phyloP scores from a whole-genome alignment of 129 eudicot species.

The Deinandra increscens region DNA sequence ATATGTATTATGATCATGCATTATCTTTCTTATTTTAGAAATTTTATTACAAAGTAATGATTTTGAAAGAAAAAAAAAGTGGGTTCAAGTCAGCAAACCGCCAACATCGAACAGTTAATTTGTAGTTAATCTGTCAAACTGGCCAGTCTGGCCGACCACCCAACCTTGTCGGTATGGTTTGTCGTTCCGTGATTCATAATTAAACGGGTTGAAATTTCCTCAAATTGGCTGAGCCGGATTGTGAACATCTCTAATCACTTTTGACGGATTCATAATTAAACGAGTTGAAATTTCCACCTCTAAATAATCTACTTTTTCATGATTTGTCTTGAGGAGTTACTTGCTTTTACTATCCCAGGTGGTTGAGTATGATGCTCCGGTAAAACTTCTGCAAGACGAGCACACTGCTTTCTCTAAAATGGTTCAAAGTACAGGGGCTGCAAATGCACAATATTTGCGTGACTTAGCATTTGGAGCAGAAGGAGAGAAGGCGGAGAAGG shows the following conservation, averaged over 20 bases:
- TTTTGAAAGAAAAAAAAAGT: no score
- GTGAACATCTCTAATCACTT: neutral
- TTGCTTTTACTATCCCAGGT: slow-evolving; percentile 41
- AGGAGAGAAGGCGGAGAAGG: slow-evolving; percentile 34
- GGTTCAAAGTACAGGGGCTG: slow-evolving; percentile 95
- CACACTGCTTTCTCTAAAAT: slow-evolving; percentile 73
- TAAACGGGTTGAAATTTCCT: no score
- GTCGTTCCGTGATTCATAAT: no score
- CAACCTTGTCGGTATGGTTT: no score
- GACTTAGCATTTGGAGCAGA: slow-evolving; percentile 55
- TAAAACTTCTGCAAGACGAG: slow-evolving; percentile 52
- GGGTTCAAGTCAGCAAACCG: no score
- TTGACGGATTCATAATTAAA: neutral
- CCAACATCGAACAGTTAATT: no score
- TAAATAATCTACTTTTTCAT: neutral
- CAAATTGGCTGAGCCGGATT: no score
- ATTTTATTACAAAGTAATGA: no score
- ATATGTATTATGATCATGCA: no score
- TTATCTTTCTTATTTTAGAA: no score
- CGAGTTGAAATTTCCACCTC: neutral
- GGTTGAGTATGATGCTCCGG: slow-evolving; percentile 80
- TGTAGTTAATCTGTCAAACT: no score
- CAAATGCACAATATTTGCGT: slow-evolving; percentile 85
- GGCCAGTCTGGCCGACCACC: no score
- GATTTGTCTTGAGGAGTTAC: neutral